Evolutionary conservation across 805 yeast species (phyloP).

Genomic region (Brettanomyces nanus): DNA sequence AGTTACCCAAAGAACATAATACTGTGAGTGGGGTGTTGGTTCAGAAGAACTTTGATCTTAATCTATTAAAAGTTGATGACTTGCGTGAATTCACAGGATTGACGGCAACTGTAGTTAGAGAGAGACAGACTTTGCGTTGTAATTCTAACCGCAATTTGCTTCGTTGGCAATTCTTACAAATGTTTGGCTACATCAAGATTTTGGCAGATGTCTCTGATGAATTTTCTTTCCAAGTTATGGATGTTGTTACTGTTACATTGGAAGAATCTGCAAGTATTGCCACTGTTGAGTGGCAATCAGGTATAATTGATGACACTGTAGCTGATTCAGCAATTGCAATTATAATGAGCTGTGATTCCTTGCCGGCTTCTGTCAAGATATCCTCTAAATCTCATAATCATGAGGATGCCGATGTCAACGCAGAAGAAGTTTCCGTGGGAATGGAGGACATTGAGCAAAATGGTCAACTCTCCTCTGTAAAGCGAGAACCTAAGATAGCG

Average conservation of each 20-base stretch:
- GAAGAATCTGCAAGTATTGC: conserved; percentile 38
- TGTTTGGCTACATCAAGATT: conserved; percentile 83
- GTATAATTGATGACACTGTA: conserved; percentile 80
- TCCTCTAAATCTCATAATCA: conserved; percentile 45
- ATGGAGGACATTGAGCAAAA: conserved; percentile 1
- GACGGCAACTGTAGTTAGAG: conserved; percentile 76
- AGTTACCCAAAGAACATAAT: conserved; percentile 31
- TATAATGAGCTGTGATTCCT: conserved; percentile 81
- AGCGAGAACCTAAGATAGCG: conserved; percentile 9
- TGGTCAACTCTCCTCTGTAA: conserved; percentile 9
- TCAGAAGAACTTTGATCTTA: conserved; percentile 83
- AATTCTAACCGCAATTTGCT: conserved; percentile 76
- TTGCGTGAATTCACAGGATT: conserved; percentile 82
- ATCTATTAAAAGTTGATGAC: conserved; percentile 75
- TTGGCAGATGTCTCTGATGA: conserved; percentile 45
- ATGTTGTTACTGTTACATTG: conserved; percentile 45
- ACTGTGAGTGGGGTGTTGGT: conserved; percentile 76
- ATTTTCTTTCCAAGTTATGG: conserved; percentile 53
- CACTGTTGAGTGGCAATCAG: conserved; percentile 85
- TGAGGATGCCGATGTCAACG: conserved; percentile 5
- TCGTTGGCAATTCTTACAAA: conserved; percentile 85
- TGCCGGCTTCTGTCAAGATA: conserved; percentile 90
- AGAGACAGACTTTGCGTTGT: conserved; percentile 69
- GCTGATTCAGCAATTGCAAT: conserved; percentile 94
- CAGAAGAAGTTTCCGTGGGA: conserved; percentile 7